Conservation (phyloP, 345 rosid genomes). For the Ricinus communis region DNA sequence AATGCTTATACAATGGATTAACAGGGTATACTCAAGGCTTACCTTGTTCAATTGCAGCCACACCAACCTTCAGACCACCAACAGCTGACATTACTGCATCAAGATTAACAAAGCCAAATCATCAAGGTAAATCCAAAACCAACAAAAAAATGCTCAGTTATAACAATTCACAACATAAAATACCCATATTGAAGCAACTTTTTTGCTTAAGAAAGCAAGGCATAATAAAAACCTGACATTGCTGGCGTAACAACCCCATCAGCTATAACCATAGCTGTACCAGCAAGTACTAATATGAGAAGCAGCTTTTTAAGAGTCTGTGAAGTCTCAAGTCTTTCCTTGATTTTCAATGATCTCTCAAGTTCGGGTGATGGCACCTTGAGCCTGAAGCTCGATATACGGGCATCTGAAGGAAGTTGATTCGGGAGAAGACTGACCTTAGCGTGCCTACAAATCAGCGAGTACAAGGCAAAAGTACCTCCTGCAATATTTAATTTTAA, state of each 20-base stretch:
- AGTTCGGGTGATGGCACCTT: conserved; percentile 98
- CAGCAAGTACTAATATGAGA: conserved; percentile 85
- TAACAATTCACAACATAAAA: neutral
- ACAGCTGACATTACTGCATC: conserved; percentile 94
- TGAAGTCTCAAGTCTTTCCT: conserved; percentile 90
- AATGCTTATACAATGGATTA: neutral
- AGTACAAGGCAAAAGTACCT: conserved; percentile 96
- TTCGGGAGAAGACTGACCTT: conserved; percentile 96
- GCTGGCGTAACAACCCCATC: conserved; percentile 98
- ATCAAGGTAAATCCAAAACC: conserved; percentile 9
- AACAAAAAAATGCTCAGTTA: neutral
- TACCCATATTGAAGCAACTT: too few species aligned
- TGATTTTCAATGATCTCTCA: conserved; percentile 91
- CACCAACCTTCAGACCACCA: conserved; percentile 90
- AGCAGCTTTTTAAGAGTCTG: conserved; percentile 70
- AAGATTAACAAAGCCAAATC: conserved; percentile 19
- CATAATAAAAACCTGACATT: conserved; percentile 89
- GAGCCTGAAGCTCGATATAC: conserved; percentile 93
- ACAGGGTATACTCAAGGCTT: neutral
- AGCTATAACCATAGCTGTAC: conserved; percentile 97
- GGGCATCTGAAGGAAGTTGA: conserved; percentile 95
- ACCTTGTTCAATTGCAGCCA: conserved; percentile 77
- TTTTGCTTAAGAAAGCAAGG: conserved; percentile 12
- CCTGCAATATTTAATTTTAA: conserved; percentile 42
- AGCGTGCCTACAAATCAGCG: conserved; percentile 93